phyloP scores from a whole-genome alignment of 441 rosid species.

The Corymbia calophylla region DNA sequence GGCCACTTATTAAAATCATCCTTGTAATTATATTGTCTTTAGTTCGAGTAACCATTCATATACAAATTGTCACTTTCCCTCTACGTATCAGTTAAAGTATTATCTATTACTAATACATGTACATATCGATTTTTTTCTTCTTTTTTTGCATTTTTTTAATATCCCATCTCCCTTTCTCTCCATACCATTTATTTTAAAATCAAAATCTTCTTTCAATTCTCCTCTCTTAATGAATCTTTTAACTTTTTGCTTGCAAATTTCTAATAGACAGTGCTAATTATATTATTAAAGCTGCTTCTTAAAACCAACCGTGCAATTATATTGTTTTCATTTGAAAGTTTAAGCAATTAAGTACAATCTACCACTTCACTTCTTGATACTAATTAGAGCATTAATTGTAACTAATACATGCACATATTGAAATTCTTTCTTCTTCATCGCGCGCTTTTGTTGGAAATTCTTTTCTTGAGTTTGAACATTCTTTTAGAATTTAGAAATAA shows the following conservation, averaged over 20 bases:
- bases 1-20: background rate
- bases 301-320: background rate
- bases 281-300: background rate
- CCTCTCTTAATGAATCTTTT: background rate
- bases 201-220: background rate
- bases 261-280: too few species aligned
- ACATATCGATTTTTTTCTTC: background rate
- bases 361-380: background rate
- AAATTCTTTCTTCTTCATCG: background rate
- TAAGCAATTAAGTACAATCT: background rate
- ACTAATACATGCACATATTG: background rate
- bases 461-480: background rate
- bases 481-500: background rate
- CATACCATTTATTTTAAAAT: background rate
- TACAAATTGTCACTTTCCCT: background rate
- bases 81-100: background rate
- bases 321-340: background rate
- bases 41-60: background rate
- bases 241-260: background rate
- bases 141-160: background rate
- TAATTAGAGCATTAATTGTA: background rate
- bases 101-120: background rate
- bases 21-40: background rate
- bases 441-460: accelerated
- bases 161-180: background rate